A percentile compares a stretch with the other conserved stretches of the same genome.
phyloP scores from a whole-genome alignment of 2,329 filamentous ascomycete species.

The Xylariaceae sp. region DNA sequence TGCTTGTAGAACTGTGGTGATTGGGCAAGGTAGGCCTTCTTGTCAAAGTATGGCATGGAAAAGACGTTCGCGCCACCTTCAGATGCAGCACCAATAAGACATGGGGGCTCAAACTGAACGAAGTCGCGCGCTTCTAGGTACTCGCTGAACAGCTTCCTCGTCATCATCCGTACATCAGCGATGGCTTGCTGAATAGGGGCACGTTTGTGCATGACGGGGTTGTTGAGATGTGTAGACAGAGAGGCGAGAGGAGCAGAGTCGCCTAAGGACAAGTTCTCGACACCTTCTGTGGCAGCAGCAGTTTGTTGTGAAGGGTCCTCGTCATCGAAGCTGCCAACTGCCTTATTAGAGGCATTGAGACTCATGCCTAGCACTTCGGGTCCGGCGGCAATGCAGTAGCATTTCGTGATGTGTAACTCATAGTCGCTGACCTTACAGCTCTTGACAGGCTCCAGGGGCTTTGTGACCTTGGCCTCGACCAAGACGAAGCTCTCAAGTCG shows the following conservation, averaged over 20 bases:
- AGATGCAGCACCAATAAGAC: conserved; percentile 82
- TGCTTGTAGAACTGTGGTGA: conserved; percentile 87
- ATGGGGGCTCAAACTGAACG: conserved; percentile 82
- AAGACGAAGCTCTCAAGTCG: conserved; percentile 77
- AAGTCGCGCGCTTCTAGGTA: conserved; percentile 75
- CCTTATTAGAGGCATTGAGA: conserved; percentile 51
- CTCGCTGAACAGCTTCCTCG: conserved; percentile 68
- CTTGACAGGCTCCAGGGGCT: conserved; percentile 82
- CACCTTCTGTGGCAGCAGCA: conserved; percentile 28
- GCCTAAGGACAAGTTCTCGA: conserved; percentile 39
- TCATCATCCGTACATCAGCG: conserved; percentile 48
- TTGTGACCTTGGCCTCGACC: conserved; percentile 76
- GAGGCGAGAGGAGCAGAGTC: conserved; percentile 63
- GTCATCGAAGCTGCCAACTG: conserved; percentile 57
- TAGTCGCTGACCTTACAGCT: conserved; percentile 74
- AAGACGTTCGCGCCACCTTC: conserved; percentile 95
- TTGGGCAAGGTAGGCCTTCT: conserved; percentile 75
- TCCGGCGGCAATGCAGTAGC: conserved; percentile 69
- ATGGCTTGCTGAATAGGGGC: conserved; percentile 88
- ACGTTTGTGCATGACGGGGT: conserved; percentile 88
- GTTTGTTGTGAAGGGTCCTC: conserved; percentile 41
- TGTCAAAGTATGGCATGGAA: conserved; percentile 82
- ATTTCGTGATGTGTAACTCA: conserved; percentile 85
- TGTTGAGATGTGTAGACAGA: conserved; percentile 82
- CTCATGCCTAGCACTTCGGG: conserved; percentile 56